Evolutionary conservation across 768 basidiomycete species (phyloP).

Genomic region (Boletus eberwhitei): DNA sequence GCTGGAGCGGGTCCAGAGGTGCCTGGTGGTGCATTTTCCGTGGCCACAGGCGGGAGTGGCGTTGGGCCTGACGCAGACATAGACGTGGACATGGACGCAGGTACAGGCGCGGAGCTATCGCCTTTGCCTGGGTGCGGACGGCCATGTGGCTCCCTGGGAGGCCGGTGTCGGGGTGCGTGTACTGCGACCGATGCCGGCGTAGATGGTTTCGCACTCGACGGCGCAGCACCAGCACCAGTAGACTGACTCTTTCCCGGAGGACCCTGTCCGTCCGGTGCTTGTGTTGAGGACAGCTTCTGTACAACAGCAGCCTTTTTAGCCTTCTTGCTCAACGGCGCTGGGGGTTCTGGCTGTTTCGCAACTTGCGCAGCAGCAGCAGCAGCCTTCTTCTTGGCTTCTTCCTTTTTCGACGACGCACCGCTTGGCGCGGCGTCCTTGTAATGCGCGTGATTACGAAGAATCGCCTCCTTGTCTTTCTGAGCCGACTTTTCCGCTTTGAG

Average conservation of each 20-base stretch:
- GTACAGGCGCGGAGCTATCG: background rate
- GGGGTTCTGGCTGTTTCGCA: slow-evolving; percentile 32
- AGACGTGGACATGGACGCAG: background rate
- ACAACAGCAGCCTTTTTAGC: slow-evolving; percentile 30
- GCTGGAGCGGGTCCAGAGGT: slow-evolving; percentile 3
- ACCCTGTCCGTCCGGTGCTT: slow-evolving; percentile 2
- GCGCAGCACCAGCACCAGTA: background rate
- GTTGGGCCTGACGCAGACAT: background rate
- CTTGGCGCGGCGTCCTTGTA: slow-evolving; percentile 51
- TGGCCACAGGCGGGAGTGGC: background rate
- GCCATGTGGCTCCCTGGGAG: slow-evolving; percentile 12
- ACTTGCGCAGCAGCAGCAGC: slow-evolving; percentile 4
- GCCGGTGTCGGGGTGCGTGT: slow-evolving; percentile 15
- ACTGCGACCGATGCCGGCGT: slow-evolving; percentile 1
- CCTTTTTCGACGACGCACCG: slow-evolving; percentile 33
- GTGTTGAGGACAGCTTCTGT: slow-evolving; percentile 22
- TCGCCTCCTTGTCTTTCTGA: slow-evolving; percentile 70
- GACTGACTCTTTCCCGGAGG: slow-evolving; percentile 1
- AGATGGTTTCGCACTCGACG: slow-evolving; percentile 14
- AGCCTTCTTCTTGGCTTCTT: slow-evolving; percentile 38
- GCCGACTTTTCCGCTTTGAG: slow-evolving; percentile 74
- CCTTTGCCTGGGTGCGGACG: slow-evolving; percentile 17
- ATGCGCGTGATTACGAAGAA: slow-evolving; percentile 68
- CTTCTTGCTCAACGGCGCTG: slow-evolving; percentile 34
- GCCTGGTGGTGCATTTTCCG: slow-evolving; percentile 1